phyloP scores from a whole-genome alignment of 352 stramenopile genomes.

The Phytophthora hybrid region DNA sequence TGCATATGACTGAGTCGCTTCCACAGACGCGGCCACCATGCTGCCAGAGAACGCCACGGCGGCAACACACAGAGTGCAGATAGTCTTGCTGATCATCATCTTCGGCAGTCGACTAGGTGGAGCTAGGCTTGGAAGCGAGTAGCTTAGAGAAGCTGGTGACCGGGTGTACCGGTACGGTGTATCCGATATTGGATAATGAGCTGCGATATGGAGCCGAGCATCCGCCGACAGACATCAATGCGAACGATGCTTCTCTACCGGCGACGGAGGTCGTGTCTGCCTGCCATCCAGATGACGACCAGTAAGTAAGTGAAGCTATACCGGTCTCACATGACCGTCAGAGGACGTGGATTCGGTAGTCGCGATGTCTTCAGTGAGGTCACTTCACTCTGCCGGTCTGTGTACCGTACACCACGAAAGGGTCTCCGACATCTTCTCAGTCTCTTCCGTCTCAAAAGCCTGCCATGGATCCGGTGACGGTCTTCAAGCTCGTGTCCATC shows the following conservation, averaged over 20 bases:
- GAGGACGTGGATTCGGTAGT: too few relatives aligned
- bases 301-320: too few relatives aligned
- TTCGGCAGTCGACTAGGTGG: neutral
- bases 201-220: neutral
- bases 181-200: constrained; percentile 15
- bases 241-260: too few relatives aligned
- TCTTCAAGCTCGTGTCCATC: constrained; percentile 86
- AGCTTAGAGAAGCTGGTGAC: neutral
- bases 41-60: constrained; percentile 10
- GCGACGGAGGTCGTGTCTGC: too few relatives aligned
- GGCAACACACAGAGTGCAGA: constrained; percentile 6
- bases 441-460: too few relatives aligned
- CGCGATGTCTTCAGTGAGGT: too few relatives aligned
- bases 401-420: too few relatives aligned
- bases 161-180: neutral
- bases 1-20: constrained; percentile 3
- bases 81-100: constrained; percentile 28
- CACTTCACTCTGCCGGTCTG: too few relatives aligned
- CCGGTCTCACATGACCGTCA: too few relatives aligned
- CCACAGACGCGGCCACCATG: neutral
- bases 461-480: constrained; percentile 61
- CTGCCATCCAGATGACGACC: too few relatives aligned
- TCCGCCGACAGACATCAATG: neutral
- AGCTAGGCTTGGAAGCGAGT: constrained; percentile 8
- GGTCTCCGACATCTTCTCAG: too few relatives aligned